Conservation (phyloP, 1,284 basidiomycete species). For the Sanguinoderma infundibulare region DNA sequence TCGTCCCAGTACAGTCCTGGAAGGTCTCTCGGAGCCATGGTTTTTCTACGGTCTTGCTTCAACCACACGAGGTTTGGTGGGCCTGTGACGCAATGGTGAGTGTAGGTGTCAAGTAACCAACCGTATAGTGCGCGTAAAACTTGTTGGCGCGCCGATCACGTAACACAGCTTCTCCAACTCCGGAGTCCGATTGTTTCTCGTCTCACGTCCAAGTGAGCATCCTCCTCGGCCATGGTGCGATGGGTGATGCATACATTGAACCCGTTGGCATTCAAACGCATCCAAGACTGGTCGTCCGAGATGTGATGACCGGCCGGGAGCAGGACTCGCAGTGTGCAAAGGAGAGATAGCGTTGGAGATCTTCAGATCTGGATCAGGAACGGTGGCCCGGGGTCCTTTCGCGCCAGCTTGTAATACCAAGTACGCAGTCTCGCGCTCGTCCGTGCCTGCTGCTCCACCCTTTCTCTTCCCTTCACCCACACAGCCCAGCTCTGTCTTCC, state of each 20-base stretch:
- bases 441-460: background rate
- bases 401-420: background rate
- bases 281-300: constrained; percentile 16
- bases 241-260: background rate
- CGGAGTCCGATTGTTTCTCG: too few species aligned
- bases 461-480: constrained; percentile 6
- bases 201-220: too few species aligned
- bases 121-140: background rate
- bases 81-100: background rate
- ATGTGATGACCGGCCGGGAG: constrained; percentile 11
- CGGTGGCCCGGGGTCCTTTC: background rate
- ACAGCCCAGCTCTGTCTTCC: constrained; percentile 20
- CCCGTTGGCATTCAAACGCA: background rate
- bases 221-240: background rate
- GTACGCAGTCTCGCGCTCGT: constrained; percentile 7
- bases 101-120: background rate
- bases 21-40: constrained; percentile 29
- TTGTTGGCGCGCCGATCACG: too few species aligned
- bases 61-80: background rate
- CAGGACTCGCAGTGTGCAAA: background rate
- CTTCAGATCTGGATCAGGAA: background rate
- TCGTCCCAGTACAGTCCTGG: constrained; percentile 40
- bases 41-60: background rate
- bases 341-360: background rate
- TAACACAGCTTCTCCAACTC: too few species aligned